phyloP scores from a whole-genome alignment of 2,329 filamentous ascomycete genomes.

The Colletotrichum filicis region DNA sequence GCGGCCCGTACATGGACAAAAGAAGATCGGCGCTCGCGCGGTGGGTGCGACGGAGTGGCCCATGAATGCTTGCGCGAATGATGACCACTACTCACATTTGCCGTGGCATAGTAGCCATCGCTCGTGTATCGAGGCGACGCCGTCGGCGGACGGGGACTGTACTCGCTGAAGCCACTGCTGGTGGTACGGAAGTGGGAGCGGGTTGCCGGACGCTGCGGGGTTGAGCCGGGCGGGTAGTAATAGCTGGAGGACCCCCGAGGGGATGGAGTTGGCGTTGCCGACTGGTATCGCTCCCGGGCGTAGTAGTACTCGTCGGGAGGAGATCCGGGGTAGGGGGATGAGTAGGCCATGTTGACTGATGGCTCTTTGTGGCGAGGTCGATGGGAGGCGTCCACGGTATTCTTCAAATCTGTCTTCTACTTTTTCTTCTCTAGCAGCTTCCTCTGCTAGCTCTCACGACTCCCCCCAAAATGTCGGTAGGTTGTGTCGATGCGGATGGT shows the following conservation, averaged over 20 bases:
- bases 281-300: slow-evolving; percentile 60
- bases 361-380: slow-evolving; percentile 45
- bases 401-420: slow-evolving; percentile 11
- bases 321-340: slow-evolving; percentile 56
- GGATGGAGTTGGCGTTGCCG: slow-evolving; percentile 67
- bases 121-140: slow-evolving; percentile 72
- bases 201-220: slow-evolving; percentile 65
- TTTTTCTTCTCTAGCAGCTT: slow-evolving; percentile 32
- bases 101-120: slow-evolving; percentile 71
- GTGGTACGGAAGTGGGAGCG: slow-evolving; percentile 60
- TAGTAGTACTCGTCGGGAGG: slow-evolving; percentile 65
- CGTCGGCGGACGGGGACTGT: slow-evolving; percentile 58
- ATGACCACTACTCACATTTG: slow-evolving; percentile 71
- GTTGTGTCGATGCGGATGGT: slow-evolving; percentile 34
- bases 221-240: slow-evolving; percentile 57
- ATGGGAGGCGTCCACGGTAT: slow-evolving; percentile 41
- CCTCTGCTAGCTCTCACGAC: slow-evolving; percentile 29
- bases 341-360: slow-evolving; percentile 44
- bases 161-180: slow-evolving; percentile 54
- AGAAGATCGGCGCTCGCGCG: slow-evolving; percentile 66
- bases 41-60: slow-evolving; percentile 54
- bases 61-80: slow-evolving; percentile 60
- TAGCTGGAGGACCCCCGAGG: slow-evolving; percentile 63
- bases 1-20: slow-evolving; percentile 67
- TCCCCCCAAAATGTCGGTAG: slow-evolving; percentile 22